Evolutionary conservation across 192 early-diverging fungal species (phyloP).

Genomic region (Chytriomyces sp.): DNA sequence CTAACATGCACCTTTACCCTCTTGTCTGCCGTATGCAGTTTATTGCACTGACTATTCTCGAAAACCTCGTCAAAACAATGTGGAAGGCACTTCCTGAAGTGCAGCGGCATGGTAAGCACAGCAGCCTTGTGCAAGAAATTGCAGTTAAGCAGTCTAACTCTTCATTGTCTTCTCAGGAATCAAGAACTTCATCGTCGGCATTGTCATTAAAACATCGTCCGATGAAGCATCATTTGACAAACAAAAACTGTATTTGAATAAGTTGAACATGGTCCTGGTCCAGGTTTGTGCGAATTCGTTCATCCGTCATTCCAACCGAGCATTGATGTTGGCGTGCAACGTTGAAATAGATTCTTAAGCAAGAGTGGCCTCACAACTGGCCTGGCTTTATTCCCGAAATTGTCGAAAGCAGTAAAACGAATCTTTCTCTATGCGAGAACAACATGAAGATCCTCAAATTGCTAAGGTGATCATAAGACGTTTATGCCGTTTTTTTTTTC

Average conservation of each 20-base stretch:
- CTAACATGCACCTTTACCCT: neutral
- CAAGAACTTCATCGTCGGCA: conserved; percentile 91
- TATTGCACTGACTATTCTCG: conserved; percentile 91
- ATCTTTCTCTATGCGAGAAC: conserved; percentile 95
- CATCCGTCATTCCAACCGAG: neutral
- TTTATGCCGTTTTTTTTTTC: neutral
- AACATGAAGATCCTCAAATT: conserved; percentile 99
- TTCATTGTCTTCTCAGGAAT: conserved; percentile 68
- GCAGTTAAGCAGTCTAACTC: neutral
- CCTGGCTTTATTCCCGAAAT: conserved; percentile 98
- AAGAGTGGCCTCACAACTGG: conserved; percentile 99
- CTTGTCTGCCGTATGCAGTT: conserved; percentile 60
- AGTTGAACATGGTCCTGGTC: conserved; percentile 96
- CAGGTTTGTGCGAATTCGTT: conserved; percentile 65
- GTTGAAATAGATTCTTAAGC: conserved; percentile 84
- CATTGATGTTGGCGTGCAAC: neutral
- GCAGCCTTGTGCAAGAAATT: neutral
- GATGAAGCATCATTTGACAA: conserved; percentile 79
- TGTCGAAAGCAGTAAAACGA: conserved; percentile 90
- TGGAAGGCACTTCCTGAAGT: conserved; percentile 93
- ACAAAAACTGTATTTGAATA: conserved; percentile 81
- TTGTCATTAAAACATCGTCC: conserved; percentile 89
- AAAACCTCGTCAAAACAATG: conserved; percentile 92
- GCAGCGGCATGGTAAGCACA: conserved; percentile 72
- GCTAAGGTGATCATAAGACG: conserved; percentile 68